A percentile compares a stretch with the other conserved stretches of the same genome.
phyloP scores from a whole-genome alignment of 2,329 filamentous ascomycete species.

The Bipolaris victoriae region DNA sequence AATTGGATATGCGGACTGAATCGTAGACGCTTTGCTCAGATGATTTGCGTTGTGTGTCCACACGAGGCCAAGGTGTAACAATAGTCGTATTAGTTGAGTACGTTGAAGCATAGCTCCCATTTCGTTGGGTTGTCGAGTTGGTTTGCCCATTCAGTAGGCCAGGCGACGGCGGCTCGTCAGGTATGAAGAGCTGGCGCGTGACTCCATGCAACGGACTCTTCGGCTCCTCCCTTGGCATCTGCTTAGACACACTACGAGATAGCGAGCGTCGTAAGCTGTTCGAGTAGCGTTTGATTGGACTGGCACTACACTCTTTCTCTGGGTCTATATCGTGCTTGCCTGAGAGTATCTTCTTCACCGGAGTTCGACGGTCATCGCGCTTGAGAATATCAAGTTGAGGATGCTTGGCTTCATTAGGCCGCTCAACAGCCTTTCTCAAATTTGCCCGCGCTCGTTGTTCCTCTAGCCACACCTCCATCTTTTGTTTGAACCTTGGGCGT shows the following conservation, averaged over 20 bases:
- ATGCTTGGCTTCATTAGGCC: slow-evolving; percentile 12
- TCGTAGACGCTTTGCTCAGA: slow-evolving; percentile 26
- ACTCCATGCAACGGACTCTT: slow-evolving; percentile 33
- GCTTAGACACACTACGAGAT: slow-evolving; percentile 16
- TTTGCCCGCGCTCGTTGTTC: slow-evolving; percentile 30
- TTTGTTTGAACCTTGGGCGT: slow-evolving; percentile 37
- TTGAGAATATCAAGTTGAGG: slow-evolving; percentile 15
- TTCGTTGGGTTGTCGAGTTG: background rate
- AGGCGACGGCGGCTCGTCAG: slow-evolving; percentile 7
- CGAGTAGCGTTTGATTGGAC: slow-evolving; percentile 30
- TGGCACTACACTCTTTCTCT: slow-evolving; percentile 9
- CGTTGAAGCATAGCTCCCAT: background rate
- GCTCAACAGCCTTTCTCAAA: slow-evolving; percentile 19
- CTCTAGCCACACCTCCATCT: slow-evolving; percentile 37
- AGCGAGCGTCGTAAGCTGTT: slow-evolving; percentile 26
- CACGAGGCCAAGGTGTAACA: slow-evolving; percentile 13
- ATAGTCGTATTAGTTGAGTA: slow-evolving; percentile 5
- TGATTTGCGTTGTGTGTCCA: slow-evolving; percentile 8
- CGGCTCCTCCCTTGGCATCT: slow-evolving; percentile 15
- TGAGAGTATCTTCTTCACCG: background rate
- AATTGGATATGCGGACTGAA: slow-evolving; percentile 24
- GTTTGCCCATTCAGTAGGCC: background rate
- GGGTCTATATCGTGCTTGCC: background rate
- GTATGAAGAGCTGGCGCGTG: slow-evolving; percentile 24
- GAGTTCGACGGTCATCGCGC: background rate